These are phyloP conservation scores for Aspergillus tamarii DNA, from an alignment of 2,329 filamentous ascomycete genomes.

Conservation along the genomic window DNA sequence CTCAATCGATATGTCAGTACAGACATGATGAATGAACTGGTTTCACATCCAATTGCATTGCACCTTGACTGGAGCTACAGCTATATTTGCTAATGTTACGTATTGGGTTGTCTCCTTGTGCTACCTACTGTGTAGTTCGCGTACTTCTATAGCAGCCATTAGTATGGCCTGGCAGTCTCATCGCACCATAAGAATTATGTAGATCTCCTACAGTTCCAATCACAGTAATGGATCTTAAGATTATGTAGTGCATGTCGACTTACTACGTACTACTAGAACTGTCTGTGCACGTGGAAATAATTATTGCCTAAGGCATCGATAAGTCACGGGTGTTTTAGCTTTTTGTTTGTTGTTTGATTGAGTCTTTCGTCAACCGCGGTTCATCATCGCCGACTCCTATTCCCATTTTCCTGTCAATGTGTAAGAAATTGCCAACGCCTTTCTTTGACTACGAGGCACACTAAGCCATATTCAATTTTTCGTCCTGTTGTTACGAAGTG, in stretches of 20 bases:
- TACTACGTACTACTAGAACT: too few relatives aligned
- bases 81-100: background rate
- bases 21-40: slow-evolving; percentile 12
- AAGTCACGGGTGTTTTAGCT: background rate
- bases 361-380: background rate
- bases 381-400: background rate
- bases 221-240: background rate
- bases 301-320: background rate
- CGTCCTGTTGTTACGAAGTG: background rate
- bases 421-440: background rate
- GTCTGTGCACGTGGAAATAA: too few relatives aligned
- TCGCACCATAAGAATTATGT: background rate
- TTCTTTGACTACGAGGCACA: background rate
- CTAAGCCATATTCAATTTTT: background rate
- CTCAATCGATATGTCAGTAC: slow-evolving; percentile 10
- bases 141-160: background rate
- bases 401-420: background rate
- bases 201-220: background rate
- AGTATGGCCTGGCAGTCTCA: background rate
- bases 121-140: background rate
- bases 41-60: background rate
- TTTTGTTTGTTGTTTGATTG: background rate
- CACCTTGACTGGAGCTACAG: background rate
- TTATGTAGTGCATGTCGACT: background rate
- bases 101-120: background rate